Conservation (phyloP, 2,329 filamentous ascomycete genomes). For the Ophiocordyceps robertsii region DNA sequence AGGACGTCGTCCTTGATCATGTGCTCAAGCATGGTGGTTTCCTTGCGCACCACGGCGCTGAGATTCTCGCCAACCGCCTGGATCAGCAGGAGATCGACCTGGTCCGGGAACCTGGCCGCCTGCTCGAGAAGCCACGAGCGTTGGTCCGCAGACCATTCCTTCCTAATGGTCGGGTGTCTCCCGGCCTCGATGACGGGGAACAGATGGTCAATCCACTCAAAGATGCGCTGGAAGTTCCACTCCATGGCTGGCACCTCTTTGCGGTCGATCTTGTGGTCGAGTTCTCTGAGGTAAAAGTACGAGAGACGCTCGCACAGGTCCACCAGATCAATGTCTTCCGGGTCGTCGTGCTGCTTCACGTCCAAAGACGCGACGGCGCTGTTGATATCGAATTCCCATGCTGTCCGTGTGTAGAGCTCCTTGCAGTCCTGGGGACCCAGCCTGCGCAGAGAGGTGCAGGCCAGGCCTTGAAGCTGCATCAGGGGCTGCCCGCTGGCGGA, state of each 20-base stretch:
- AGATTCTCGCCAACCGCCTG: no score
- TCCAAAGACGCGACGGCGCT: no score
- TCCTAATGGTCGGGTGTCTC: slow-evolving; percentile 1
- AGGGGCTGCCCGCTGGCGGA: not conserved
- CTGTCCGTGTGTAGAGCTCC: no score
- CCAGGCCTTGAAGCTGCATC: slow-evolving; percentile 1
- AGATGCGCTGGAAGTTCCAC: not conserved
- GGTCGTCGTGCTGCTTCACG: not conserved
- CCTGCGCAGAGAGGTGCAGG: not conserved
- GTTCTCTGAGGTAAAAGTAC: not conserved
- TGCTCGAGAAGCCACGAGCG: not conserved
- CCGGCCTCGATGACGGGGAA: not conserved
- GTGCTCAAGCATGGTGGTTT: slow-evolving; percentile 12
- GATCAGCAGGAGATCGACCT: slow-evolving; percentile 8
- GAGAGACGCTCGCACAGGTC: not conserved
- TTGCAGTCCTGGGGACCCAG: not conserved
- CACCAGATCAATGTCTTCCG: not conserved
- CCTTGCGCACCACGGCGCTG: no score
- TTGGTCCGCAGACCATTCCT: not conserved
- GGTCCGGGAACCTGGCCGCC: slow-evolving; percentile 4
- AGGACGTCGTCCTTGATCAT: slow-evolving; percentile 18
- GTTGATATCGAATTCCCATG: no score
- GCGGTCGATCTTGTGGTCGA: not conserved
- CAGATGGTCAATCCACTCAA: not conserved
- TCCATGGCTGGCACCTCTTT: not conserved